These are phyloP conservation scores for Aleurites moluccanus DNA, from an alignment of 441 rosid genomes.

Conservation along the genomic window DNA sequence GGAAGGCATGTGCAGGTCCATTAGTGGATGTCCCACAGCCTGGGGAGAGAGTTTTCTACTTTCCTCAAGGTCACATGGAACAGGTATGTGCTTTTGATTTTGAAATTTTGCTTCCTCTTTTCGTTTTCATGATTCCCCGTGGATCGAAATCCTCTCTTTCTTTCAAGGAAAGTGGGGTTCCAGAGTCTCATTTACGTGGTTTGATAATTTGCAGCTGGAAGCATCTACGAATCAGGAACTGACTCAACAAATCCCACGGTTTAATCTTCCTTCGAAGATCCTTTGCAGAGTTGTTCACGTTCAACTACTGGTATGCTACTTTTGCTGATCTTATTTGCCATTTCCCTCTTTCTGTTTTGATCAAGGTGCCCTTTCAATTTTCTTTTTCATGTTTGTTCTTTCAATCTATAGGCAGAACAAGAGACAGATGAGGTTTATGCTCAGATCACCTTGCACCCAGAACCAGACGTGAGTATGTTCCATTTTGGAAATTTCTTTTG, in stretches of 20 bases:
- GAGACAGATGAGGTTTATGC: slow-evolving; percentile 92
- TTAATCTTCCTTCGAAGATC: slow-evolving; percentile 71
- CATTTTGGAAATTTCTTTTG: not conserved
- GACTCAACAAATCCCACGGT: slow-evolving; percentile 55
- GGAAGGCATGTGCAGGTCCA: slow-evolving; percentile 91
- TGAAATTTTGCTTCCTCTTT: slow-evolving; percentile 5
- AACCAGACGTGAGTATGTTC: slow-evolving; percentile 46
- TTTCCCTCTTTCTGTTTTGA: not conserved
- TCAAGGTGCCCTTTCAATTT: slow-evolving; percentile 5
- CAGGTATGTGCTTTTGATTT: slow-evolving; percentile 41
- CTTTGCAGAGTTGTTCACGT: slow-evolving; percentile 74
- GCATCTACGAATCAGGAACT: slow-evolving; percentile 82
- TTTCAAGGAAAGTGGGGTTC: slow-evolving; percentile 16
- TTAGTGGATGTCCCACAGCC: slow-evolving; percentile 67
- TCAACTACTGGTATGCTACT: slow-evolving; percentile 48
- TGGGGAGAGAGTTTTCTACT: slow-evolving; percentile 73
- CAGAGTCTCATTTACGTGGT: slow-evolving; percentile 13
- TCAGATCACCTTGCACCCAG: slow-evolving; percentile 79
- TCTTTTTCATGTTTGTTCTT: not conserved
- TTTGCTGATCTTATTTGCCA: not conserved
- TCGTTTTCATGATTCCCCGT: slow-evolving; percentile 7
- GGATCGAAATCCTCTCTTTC: slow-evolving; percentile 2
- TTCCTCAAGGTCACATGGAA: slow-evolving; percentile 90
- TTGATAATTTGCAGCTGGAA: slow-evolving; percentile 46
- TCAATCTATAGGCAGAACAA: slow-evolving; percentile 58